Percentiles rank a stretch among this genome's conserved stretches.
phyloP scores from a whole-genome alignment of 169 alveolate species.

The Plasmodium fragile region DNA sequence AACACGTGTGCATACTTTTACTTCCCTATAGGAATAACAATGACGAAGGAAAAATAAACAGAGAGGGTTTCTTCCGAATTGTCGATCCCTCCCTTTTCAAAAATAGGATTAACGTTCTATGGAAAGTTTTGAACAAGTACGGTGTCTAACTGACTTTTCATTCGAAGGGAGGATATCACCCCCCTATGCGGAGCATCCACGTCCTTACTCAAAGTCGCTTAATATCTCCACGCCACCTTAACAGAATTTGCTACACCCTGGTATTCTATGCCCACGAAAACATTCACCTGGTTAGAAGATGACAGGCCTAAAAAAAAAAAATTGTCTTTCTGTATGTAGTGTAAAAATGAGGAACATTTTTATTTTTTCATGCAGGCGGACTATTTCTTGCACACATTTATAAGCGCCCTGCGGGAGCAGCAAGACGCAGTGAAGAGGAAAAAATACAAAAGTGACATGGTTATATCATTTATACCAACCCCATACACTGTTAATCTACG shows the following conservation, averaged over 20 bases:
- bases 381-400: conserved; percentile 32
- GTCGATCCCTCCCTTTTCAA: conserved; percentile 22
- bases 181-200: neutral
- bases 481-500: neutral
- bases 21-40: neutral
- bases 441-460: neutral
- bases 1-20: neutral
- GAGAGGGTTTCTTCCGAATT: conserved; percentile 48
- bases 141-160: neutral
- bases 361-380: conserved; percentile 21
- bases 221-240: neutral
- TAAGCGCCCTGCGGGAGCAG: conserved; percentile 4
- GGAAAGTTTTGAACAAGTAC: conserved; percentile 68
- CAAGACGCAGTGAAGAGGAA: conserved; percentile 5
- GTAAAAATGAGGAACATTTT: neutral
- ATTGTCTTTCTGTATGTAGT: neutral
- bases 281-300: conserved; percentile 47
- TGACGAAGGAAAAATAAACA: conserved; percentile 35
- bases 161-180: neutral
- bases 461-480: neutral
- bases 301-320: neutral
- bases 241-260: conserved; percentile 52
- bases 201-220: neutral
- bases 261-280: conserved; percentile 33
- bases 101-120: conserved; percentile 51